Evolutionary conservation across 2,329 filamentous ascomycete genomes (phyloP).

Genomic region (Apiospora malaysiana): DNA sequence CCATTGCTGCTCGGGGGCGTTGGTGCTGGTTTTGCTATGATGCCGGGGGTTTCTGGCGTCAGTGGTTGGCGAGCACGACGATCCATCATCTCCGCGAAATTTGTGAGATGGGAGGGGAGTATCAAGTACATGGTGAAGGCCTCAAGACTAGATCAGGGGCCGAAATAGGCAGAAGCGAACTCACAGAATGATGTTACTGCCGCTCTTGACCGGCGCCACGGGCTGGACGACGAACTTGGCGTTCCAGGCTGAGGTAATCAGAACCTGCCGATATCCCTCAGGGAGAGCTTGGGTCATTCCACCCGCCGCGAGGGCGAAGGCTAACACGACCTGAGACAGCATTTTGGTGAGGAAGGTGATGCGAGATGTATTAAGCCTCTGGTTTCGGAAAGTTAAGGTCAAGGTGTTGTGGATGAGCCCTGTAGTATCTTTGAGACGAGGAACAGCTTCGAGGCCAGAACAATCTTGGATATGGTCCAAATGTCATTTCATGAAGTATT

Average conservation of each 20-base stretch:
- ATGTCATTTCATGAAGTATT: neutral
- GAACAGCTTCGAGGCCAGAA: too few relatives aligned
- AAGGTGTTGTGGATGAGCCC: neutral
- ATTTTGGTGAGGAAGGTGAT: neutral
- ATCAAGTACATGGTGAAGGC: too few relatives aligned
- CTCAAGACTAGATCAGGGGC: too few relatives aligned
- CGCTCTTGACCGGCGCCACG: slow-evolving; percentile 37
- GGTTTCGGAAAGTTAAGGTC: neutral
- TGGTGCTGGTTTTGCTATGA: slow-evolving; percentile 40
- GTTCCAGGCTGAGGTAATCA: slow-evolving; percentile 47
- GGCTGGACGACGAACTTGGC: slow-evolving; percentile 48
- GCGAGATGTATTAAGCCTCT: too few relatives aligned
- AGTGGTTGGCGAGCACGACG: neutral
- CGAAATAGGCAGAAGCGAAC: too few relatives aligned
- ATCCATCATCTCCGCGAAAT: too few relatives aligned
- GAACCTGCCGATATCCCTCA: slow-evolving; percentile 45
- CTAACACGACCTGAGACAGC: neutral
- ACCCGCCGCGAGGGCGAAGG: slow-evolving; percentile 40
- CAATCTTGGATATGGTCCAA: neutral
- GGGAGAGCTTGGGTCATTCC: slow-evolving; percentile 42
- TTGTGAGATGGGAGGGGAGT: too few relatives aligned
- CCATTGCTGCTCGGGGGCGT: slow-evolving; percentile 48
- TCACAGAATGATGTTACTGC: slow-evolving; percentile 44
- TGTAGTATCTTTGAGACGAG: neutral
- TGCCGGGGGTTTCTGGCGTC: neutral